Base-by-base conservation (phyloP, 192 early-diverging fungal genomes). In the Podila clonocystis region DNA sequence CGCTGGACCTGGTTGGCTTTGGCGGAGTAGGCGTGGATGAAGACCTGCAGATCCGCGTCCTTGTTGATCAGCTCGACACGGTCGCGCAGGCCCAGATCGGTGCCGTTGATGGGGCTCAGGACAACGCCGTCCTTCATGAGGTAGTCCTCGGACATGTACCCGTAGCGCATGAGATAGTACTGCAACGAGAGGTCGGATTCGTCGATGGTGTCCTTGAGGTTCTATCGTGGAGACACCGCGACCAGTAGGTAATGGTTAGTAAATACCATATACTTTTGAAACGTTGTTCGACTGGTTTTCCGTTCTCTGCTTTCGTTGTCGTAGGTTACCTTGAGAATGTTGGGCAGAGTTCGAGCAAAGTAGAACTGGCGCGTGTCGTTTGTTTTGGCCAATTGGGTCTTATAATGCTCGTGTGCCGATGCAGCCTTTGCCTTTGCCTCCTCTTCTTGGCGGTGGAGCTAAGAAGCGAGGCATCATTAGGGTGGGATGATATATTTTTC, bases 341-440 rank as follows among this genome's bases (percentile, higher is more conserved):
- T 89, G 20, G 94, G 98, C 48, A 98, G 83, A 72, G 96, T 95
- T 11, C 82, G 86, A 19, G 93, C 82, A 75, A 89, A 95, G 82
- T 94, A 99, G 55, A 91, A 91, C 57, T 89, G 82, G 3, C 96
- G 89, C 28, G 91, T 85, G 12, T 87, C 72, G 73, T 97, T 97
- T 13, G 95, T 94, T 65, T 84, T 73, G 9, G 85, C 80, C 61
- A 99, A 85, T 62, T 97, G 93, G 29, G 85, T 70, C 75, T 94
- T 94, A 82, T 99, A 99, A 50, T 82, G 86, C 22, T 95, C 91
- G 72, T 98, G 94, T 26, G 95, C 91, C 28, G 87, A 64, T 29
- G 93, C 90, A 3, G 94, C 96, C 68, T 96, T 96, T 36, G 87
- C 80, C 33, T 92, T 87, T 3, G 98, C 95, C 50, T 97, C 98